These are phyloP conservation scores for Pilasporangium apinafurcum DNA, from an alignment of 352 stramenopile genomes.

Conservation along the genomic window DNA sequence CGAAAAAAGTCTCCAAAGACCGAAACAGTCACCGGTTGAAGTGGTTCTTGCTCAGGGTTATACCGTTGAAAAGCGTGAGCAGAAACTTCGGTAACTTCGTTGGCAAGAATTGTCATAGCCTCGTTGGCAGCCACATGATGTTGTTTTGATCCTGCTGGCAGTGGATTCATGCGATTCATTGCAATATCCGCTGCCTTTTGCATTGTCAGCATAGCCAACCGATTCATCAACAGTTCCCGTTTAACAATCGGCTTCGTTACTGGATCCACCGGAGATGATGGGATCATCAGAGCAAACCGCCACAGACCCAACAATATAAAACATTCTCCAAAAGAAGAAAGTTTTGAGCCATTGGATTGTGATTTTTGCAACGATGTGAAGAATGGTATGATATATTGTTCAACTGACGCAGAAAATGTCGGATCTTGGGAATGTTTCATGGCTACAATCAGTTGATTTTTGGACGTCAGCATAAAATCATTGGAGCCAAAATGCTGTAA, in stretches of 20 bases:
- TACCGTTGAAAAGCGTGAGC: slow-evolving; percentile 46
- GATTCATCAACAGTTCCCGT: slow-evolving; percentile 87
- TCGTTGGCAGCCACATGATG: slow-evolving; percentile 19
- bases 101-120: slow-evolving; percentile 8
- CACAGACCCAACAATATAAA: slow-evolving; percentile 91
- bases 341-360: not conserved
- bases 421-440: slow-evolving; percentile 10
- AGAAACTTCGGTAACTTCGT: slow-evolving; percentile 10
- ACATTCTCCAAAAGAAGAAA: slow-evolving; percentile 42
- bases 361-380: slow-evolving; percentile 1
- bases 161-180: slow-evolving; percentile 47
- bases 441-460: slow-evolving; percentile 2
- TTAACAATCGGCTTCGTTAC: slow-evolving; percentile 92
- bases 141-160: slow-evolving; percentile 21
- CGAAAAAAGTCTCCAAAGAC: slow-evolving; percentile 75
- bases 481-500: not conserved
- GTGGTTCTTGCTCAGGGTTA: slow-evolving; percentile 3
- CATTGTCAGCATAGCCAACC: slow-evolving; percentile 69
- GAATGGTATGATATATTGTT: slow-evolving; percentile 6
- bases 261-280: slow-evolving; percentile 94
- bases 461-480: too few species aligned
- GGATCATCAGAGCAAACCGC: slow-evolving; percentile 90
- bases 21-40: slow-evolving; percentile 25
- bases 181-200: slow-evolving; percentile 50
- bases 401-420: slow-evolving; percentile 4